phyloP scores from a whole-genome alignment of 1,139 yeast species.

The Pichia sp. region DNA sequence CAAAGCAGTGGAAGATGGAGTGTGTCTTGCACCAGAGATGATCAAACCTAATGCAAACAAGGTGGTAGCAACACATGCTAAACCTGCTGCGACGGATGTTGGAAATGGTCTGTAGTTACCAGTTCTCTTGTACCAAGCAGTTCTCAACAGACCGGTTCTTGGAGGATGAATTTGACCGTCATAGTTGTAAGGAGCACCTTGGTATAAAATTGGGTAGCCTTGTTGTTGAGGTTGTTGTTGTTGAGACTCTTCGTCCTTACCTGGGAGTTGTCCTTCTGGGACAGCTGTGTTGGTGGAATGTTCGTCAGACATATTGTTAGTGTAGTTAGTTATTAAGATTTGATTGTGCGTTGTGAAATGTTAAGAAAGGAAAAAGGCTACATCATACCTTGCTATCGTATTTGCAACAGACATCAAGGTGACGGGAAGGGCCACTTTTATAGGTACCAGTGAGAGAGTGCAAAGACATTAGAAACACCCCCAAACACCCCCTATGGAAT shows the following conservation, averaged over 20 bases:
- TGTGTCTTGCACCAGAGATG: conserved; percentile 47
- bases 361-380: too few relatives aligned
- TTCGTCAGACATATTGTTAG: conserved; percentile 22
- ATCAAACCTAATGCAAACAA: conserved; percentile 31
- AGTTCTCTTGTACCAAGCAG: conserved; percentile 23
- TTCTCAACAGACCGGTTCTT: conserved; percentile 27
- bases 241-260: conserved; percentile 10
- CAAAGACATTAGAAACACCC: too few relatives aligned
- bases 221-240: conserved; percentile 7
- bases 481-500: too few relatives aligned
- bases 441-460: too few relatives aligned
- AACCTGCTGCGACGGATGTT: conserved; percentile 28
- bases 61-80: conserved; percentile 26
- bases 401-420: too few relatives aligned
- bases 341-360: too few relatives aligned
- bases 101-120: conserved; percentile 27
- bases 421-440: too few relatives aligned
- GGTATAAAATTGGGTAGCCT: conserved; percentile 11
- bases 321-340: too few relatives aligned
- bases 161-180: conserved; percentile 22
- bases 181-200: conserved; percentile 14
- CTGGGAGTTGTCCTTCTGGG: conserved; percentile 10
- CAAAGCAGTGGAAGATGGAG: conserved; percentile 39
- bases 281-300: conserved; percentile 22
- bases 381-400: too few relatives aligned